Base-by-base conservation (phyloP, 352 stramenopile genomes). In the Phytophthora foliorum region DNA sequence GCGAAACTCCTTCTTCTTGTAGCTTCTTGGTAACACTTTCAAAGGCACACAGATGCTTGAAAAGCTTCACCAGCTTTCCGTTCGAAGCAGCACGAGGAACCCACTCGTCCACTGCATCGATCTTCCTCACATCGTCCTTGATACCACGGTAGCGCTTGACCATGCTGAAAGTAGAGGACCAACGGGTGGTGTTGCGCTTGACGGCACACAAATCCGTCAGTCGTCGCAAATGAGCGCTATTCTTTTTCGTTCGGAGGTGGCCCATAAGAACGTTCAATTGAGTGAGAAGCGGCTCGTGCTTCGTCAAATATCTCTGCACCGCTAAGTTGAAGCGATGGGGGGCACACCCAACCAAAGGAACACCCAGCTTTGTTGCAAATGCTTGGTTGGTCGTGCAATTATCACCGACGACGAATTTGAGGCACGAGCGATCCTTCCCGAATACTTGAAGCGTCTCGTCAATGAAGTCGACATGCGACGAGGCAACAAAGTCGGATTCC, bases 311-410 rank as follows among this genome's bases (percentile, higher is more conserved):
- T 3, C 54, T 29, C 10, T 64, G 48, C 11, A 57, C 31, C 5
- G 34, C 57, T 6, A 57, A 16, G 45, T 64, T 56, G 21, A 51
- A 56, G 13, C 57, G 45, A 22, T 57, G 57, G 19, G 32, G 39
- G 3, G 57, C 22, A 24, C 57, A 64, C 6, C 57, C 57, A 17
- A 64, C 34, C 14, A 64, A 32, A 46, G 44, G 32, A 4, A 49
- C n/a, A 8, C 31, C 36, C 8, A 64, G 6, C 21, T 50, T 49
- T 14, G 2, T 29, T 11, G 19, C 45, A 24, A 64, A 51, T 2
- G 9, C 7, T 29, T 49, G 45, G 27, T 64, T 64, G 17, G 39
- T 42, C 0, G 44, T 54, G 24, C 57, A 64, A 39, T 64, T 64
- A 21, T 57, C 57, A 22, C 57, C 31, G 7, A 70, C 42, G 19